Base-by-base conservation (phyloP, 495 filamentous ascomycete genomes). In the Penicillium canescens region DNA sequence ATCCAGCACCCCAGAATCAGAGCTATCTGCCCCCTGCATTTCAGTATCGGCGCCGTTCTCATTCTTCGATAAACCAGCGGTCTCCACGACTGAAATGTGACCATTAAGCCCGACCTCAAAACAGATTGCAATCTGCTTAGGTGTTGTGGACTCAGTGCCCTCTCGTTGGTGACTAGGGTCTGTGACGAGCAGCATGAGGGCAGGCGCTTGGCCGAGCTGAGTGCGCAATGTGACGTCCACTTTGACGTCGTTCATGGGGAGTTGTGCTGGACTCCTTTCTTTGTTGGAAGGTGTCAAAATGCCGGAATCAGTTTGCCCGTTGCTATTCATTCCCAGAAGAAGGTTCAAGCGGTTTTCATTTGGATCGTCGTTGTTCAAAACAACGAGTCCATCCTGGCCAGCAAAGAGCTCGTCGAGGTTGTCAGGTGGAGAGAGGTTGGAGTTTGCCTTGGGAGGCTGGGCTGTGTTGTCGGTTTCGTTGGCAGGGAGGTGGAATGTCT, bases 81-180 rank as follows among this genome's bases (percentile, higher is more conserved):
- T 62, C 16, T 77, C 68, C 24, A 75, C 62, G 4, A 78, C 68
- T 1, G 73, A 67, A 13, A 91, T 75, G 3, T 71, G 73, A 1
- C 84, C 88, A 56, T 88, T 86, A 36, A 81, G 68, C 14, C 80
- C 79, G 21, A 91, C 78, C 57, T 85, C 82, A 26, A 91, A 75
- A 46, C 69, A 68, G 21, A 78, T 60, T 2, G 73, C 71, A 6
- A 72, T 60, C 41, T 66, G 63, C 12, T 55, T 55, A 16, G 61
- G 41, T 4, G 50, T 20, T 49, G 37, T 7, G 4, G 24, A 34
- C 1, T 44, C 47, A 10, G 57, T 6, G 1, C 37, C 37, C 12
- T 60, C 16, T 8, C 62, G 51, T 12, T 60, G 41, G 20, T 68
- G 50, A 2, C 66, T 66, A 38, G 64, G 50, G 16, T 72, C 57